Evolutionary conservation across 2,329 filamentous ascomycete genomes (phyloP), one percentile per base, ranked within the genome.

Genomic region (Aspergillus transmontanensis): DNA sequence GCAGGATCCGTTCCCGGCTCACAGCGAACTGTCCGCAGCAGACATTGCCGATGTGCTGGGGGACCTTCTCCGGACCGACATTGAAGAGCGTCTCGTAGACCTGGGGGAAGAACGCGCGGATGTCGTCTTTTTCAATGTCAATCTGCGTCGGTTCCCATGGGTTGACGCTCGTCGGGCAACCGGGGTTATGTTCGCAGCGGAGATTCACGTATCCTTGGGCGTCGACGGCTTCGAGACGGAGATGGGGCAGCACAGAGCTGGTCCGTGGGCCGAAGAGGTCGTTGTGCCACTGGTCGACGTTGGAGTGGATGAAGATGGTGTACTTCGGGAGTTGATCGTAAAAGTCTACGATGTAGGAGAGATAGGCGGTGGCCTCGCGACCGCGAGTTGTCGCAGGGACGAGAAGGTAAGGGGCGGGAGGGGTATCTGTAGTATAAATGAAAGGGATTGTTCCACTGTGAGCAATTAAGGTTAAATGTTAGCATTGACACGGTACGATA

Each of bases 281-380:
- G 69, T 86, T 87, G 73, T 87, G 85, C 85, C 85, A 87, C 54
- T 84, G 79, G 57, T 78, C 78, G 26, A 84, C 81, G 63, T 88
- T 84, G 14, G 84, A 82, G 71, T 90, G 87, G 74, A 87, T 83
- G 75, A 90, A 88, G 66, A 89, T 83, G 36, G 80, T 79, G 64
- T 88, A 80, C 59, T 87, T 85, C 2, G 86, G 82, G 4, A 90
- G 80, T 4, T 79, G 69, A 65, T 89, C 81, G 76, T 90, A 89
- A 72, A 85, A 82, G 71, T 88, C 85, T 69, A 87, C 83, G 69
- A 89, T 82, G 74, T 87, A 89, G 45, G 82, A 85, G 43, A 88
- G 79, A 71, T 89, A 89, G 9, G 87, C 82, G 76, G 87, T 84
- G 39, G 85, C 86, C 75, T 90, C 87, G 69, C 87, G 85, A 39